Evolutionary conservation across 306 rosid genomes (phyloP).

Genomic region (Prunus armeniaca): DNA sequence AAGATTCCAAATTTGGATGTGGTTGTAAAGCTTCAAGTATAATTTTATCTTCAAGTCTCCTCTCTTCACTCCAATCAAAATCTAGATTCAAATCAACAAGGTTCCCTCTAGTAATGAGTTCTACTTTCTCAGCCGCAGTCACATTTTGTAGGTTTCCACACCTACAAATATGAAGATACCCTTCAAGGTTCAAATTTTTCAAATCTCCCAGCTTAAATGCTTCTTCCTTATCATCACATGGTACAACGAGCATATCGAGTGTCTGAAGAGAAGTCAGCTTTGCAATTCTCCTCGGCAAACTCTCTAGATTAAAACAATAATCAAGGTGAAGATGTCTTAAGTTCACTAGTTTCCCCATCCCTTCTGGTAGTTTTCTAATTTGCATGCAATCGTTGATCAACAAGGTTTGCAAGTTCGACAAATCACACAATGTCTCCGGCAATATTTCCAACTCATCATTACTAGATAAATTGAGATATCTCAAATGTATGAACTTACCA

Average conservation of each 20-base stretch:
- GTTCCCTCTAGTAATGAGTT: not conserved
- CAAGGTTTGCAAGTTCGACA: slow-evolving; percentile 13
- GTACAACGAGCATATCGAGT: not conserved
- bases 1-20: slow-evolving; percentile 1
- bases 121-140: not conserved
- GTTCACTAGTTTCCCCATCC: slow-evolving; percentile 11
- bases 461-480: slow-evolving; percentile 9
- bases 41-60: not conserved
- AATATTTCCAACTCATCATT: not conserved
- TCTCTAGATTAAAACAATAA: not conserved
- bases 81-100: not conserved
- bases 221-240: not conserved
- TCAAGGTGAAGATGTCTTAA: slow-evolving; percentile 1
- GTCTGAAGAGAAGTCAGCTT: slow-evolving; percentile 3
- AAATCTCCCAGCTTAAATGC: slow-evolving; percentile 2
- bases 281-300: slow-evolving; percentile 15
- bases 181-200: not conserved
- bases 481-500: slow-evolving; percentile 8
- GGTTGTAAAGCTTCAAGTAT: slow-evolving; percentile 15
- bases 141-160: not conserved
- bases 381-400: not conserved
- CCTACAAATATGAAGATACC: not conserved
- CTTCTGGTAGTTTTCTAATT: slow-evolving; percentile 9
- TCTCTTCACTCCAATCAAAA: not conserved
- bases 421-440: slow-evolving; percentile 6